Evolutionary conservation across 345 rosid species (phyloP).

Genomic region (Physaria fendleri): DNA sequence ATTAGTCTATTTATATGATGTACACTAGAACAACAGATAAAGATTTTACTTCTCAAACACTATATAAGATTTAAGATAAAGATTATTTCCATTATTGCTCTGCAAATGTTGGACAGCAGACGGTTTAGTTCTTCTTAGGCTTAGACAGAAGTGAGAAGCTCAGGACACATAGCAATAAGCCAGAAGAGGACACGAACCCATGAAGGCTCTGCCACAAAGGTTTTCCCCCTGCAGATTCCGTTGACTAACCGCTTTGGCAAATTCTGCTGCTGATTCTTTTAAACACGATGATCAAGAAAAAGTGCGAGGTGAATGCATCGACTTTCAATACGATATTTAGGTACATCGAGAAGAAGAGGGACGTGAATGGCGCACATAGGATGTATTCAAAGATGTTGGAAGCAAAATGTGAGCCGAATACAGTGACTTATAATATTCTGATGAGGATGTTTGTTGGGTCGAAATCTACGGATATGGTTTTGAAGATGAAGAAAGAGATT

Average conservation of each 20-base stretch:
- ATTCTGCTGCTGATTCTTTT: conserved; percentile 35
- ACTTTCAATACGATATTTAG: conserved; percentile 72
- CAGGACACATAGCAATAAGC: conserved; percentile 40
- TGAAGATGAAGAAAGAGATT: conserved; percentile 93
- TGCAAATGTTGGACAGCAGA: neutral
- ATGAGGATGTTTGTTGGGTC: conserved; percentile 71
- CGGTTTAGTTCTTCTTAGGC: neutral
- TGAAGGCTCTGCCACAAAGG: conserved; percentile 36
- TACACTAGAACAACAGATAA: no score
- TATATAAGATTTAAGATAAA: no score
- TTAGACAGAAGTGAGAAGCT: conserved; percentile 16
- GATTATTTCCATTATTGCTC: no score
- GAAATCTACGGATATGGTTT: conserved; percentile 79
- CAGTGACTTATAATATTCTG: conserved; percentile 66
- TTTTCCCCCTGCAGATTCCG: conserved; percentile 42
- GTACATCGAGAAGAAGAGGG: conserved; percentile 60
- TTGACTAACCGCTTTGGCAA: conserved; percentile 39
- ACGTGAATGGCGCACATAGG: conserved; percentile 77
- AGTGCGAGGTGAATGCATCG: conserved; percentile 55
- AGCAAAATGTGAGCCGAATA: conserved; percentile 49
- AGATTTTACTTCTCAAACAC: no score
- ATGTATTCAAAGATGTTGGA: conserved; percentile 73
- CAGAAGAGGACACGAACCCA: conserved; percentile 40
- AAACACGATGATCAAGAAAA: conserved; percentile 52
- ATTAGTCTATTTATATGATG: no score